These are phyloP conservation scores for Podospora conica DNA, from an alignment of 495 filamentous ascomycete genomes.

Conservation along the genomic window DNA sequence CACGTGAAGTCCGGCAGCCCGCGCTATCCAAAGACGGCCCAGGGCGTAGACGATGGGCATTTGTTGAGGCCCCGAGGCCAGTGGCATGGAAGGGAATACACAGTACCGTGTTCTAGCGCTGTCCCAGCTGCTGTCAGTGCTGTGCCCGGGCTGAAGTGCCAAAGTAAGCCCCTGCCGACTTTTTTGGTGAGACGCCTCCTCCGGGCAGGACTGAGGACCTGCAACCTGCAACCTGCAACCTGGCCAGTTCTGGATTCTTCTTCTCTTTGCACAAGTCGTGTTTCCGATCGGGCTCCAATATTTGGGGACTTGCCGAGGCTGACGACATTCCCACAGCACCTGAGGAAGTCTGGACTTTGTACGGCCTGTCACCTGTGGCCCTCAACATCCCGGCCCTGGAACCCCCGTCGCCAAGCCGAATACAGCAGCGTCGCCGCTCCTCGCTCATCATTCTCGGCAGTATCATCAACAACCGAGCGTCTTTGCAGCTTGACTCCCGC, in stretches of 20 bases:
- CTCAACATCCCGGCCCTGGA: neutral
- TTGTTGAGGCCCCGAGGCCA: conserved; percentile 10
- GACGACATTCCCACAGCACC: conserved; percentile 21
- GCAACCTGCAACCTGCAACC: conserved; percentile 16
- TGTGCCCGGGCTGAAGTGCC: neutral
- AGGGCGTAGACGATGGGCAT: neutral
- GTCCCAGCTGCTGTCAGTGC: neutral
- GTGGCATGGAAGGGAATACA: neutral
- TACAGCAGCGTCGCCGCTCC: neutral
- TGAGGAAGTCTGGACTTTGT: conserved; percentile 3
- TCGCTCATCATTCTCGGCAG: conserved; percentile 13
- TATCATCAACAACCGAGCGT: conserved; percentile 16
- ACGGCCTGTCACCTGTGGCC: conserved; percentile 5
- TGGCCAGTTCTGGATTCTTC: conserved; percentile 8
- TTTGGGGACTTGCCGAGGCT: conserved; percentile 15
- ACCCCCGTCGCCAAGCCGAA: neutral
- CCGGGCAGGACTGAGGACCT: neutral
- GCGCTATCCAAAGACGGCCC: conserved; percentile 4
- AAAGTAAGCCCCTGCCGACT: neutral
- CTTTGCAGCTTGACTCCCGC: neutral
- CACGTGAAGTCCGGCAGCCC: conserved; percentile 12
- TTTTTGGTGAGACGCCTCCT: conserved; percentile 4
- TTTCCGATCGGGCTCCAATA: conserved; percentile 19
- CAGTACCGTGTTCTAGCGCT: neutral
- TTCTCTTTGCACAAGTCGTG: neutral